These are phyloP conservation scores for Blastocystis sp. DNA, from an alignment of 352 stramenopile genomes.

Conservation along the genomic window DNA sequence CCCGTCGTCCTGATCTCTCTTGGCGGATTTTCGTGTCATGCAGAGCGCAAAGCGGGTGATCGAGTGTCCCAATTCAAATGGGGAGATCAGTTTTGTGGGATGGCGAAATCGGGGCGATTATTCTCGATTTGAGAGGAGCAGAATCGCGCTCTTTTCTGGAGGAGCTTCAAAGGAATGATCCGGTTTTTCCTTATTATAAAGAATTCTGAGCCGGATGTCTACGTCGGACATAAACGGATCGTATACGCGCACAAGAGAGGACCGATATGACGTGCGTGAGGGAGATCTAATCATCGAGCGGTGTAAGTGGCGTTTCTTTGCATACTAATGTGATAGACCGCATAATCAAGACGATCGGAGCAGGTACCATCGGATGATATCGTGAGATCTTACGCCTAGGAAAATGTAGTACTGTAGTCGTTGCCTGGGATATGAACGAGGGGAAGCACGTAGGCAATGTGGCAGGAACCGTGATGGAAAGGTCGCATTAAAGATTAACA, in stretches of 20 bases:
- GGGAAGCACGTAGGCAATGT: constrained; percentile 52
- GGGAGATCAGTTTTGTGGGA: too few species aligned
- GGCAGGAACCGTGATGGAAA: background rate
- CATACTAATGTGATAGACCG: constrained; percentile 11
- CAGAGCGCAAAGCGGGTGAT: too few species aligned
- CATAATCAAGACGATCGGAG: constrained; percentile 62
- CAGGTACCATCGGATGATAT: constrained; percentile 15
- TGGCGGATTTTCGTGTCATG: constrained; percentile 13
- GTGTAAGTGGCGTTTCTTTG: constrained; percentile 17
- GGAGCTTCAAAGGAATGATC: background rate
- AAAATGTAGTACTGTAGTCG: constrained; percentile 72
- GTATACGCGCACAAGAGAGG: constrained; percentile 39
- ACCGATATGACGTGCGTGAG: constrained; percentile 69
- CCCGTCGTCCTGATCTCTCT: background rate
- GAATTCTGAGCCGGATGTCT: constrained; percentile 3
- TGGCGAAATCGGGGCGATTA: background rate
- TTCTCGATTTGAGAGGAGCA: background rate
- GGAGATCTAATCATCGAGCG: constrained; percentile 67
- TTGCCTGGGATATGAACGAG: constrained; percentile 66
- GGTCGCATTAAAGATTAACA: constrained; percentile 73
- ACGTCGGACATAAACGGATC: constrained; percentile 45
- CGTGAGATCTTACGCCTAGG: constrained; percentile 20
- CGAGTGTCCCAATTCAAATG: too few species aligned
- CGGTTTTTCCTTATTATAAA: background rate
- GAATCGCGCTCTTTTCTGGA: constrained; percentile 5